Evolutionary conservation across 345 rosid genomes (phyloP), one percentile per base, ranked within the genome.

Genomic region (Capsella bursapastoris): DNA sequence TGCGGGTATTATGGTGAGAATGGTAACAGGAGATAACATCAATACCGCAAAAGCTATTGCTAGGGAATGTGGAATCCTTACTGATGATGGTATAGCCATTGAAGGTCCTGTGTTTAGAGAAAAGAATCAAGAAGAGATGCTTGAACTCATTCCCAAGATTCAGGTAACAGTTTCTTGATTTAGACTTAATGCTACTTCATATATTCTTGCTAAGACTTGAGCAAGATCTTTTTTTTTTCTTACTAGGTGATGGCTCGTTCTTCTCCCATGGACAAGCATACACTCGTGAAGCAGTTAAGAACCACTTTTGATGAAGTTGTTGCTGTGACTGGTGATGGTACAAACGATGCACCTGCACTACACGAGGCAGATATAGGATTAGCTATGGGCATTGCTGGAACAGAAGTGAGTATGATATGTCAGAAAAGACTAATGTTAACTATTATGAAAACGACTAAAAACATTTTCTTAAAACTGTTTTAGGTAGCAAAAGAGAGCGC

Each of bases 401-500:
- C 98, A 35, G 96, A 93, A 86, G 98, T 88, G 14, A 64, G 73
- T 67, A 31, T 14, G 4, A 63, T 25, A 45, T 68, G 8, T 31
- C 7, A 2, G 40, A 4, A 68, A 31, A 0, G 4, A 5, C 27
- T 15, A 29, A 29, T 62, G 7, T 16, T n/a, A 4, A 35, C 7
- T 34, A 8, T 40, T 12, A 45, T 45, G 34, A 2, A 37, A 51
- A 28, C 7, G 31, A 32, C 59, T 35, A 14, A 15, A 71, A 4
- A 8, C 5, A 13, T 40, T 40, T 6, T 47, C 28, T 6, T 14
- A 8, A 49, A 49, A 9, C 16, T 37, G 1, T 6, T 35, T 38
- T 51, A 93, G 97, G 96, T 93, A 61, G 98, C 98, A 0, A 93
- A 93, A 80, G 98, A 93, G 85, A 93, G 97, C 37, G 98, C 98